Evolutionary conservation across 1,284 basidiomycete species (phyloP), one percentile per base, ranked within the genome.

Genomic region (Rhodotorula glutinis): DNA sequence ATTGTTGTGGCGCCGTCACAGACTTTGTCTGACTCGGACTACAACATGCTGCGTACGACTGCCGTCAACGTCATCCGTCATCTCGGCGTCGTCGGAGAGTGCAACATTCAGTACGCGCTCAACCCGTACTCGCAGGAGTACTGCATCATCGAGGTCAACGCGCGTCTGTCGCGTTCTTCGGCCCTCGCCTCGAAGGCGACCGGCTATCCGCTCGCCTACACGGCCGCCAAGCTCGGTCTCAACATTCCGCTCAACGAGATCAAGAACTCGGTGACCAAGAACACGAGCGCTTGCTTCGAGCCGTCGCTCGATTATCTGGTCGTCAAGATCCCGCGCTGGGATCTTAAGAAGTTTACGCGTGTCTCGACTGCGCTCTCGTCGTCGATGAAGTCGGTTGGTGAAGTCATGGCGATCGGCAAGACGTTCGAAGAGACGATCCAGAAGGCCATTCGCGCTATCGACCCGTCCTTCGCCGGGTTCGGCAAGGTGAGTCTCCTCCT

Each of bases 91-190:
- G 85, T 98, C 68, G 95, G 96, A 70, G 95, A 98, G 82, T 95
- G 96, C 81, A 98, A 98, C 80, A 98, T 98, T 71, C 95, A 98
- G 80, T 98, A 98, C 77, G 95, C 96, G 2, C 85, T 98, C 76
- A 97, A 98, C 80, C 95, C 96, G 1, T 85, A 83, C 60, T 96
- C 92, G 29, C 89, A 91, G 77, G 92, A 98, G 79, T 98, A 98
- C 81, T 98, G 94, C 80, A 97, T 98, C 77, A 98, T 98, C 79
- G 95, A 98, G 83, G 95, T 98, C 78, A 98, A 98, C 77, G 96
- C 95, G n/a, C 92, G 95, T 83, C 86, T 98, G 23, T 98, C 95
- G 21, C 90, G 96, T 75, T 98, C 95, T 3, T 98, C 95, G 49
- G 95, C 96, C 9, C 85, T 98, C 44, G 95, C 96, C 23, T 98